Evolutionary conservation across 345 rosid genomes (phyloP).

Genomic region (Salix dunnii): DNA sequence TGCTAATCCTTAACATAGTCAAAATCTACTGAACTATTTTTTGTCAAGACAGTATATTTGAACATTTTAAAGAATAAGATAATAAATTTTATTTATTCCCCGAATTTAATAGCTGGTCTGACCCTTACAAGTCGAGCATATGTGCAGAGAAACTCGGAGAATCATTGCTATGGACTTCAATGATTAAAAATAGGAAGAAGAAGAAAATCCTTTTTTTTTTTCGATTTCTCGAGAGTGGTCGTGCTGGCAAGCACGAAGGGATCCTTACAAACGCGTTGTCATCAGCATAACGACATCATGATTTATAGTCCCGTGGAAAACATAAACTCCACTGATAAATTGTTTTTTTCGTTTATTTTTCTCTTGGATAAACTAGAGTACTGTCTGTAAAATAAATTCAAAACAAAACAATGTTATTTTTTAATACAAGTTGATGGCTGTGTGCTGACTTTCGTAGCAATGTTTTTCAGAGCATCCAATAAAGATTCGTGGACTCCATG

Average conservation of each 20-base stretch:
- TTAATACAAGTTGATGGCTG: not conserved
- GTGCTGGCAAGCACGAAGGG: slow-evolving; percentile 6
- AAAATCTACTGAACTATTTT: no score
- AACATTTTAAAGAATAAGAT: no score
- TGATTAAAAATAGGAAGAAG: not conserved
- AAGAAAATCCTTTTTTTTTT: not conserved
- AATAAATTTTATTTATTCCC: no score
- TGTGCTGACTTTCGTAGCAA: not conserved
- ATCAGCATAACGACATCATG: not conserved
- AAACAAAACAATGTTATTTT: not conserved
- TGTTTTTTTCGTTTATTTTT: not conserved
- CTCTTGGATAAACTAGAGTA: not conserved
- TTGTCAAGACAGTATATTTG: no score
- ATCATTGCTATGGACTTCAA: not conserved
- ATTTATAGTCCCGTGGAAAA: not conserved
- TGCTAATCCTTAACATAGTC: no score
- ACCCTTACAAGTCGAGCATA: not conserved
- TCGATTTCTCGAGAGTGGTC: not conserved
- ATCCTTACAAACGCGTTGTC: slow-evolving; percentile 2
- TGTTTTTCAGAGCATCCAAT: not conserved
- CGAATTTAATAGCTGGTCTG: no score
- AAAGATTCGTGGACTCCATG: slow-evolving; percentile 1
- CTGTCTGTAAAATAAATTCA: not conserved
- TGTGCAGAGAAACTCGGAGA: not conserved
- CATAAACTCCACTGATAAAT: not conserved